phyloP scores from a whole-genome alignment of 768 basidiomycete genomes.

The Xerocomus spinulosus region DNA sequence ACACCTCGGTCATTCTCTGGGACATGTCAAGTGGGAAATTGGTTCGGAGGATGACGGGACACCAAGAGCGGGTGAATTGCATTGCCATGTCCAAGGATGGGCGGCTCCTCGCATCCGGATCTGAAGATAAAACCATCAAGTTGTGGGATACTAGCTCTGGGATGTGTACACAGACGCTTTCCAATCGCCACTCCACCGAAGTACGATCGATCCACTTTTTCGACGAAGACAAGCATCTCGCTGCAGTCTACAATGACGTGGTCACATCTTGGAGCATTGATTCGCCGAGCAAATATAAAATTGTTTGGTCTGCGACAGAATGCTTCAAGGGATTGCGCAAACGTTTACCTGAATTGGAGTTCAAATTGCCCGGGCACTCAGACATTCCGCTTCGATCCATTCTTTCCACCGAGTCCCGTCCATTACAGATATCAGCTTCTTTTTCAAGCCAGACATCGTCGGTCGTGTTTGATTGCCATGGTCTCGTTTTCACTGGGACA shows the following conservation, averaged over 20 bases:
- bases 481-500: not conserved
- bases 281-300: not conserved
- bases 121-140: constrained; percentile 22
- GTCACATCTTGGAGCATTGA: constrained; percentile 9
- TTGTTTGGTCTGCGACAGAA: constrained; percentile 3
- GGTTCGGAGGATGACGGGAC: constrained; percentile 18
- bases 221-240: constrained; percentile 7
- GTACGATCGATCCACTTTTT: constrained; percentile 15
- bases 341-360: constrained; percentile 2
- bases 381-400: too few relatives aligned
- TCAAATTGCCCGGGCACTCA: not conserved
- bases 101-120: constrained; percentile 17
- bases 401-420: too few relatives aligned
- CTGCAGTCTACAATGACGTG: constrained; percentile 6
- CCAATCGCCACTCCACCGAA: constrained; percentile 9
- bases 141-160: constrained; percentile 21
- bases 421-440: not conserved
- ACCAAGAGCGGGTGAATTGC: constrained; percentile 12
- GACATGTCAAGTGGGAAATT: constrained; percentile 12
- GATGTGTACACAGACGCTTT: constrained; percentile 9
- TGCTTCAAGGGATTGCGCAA: not conserved
- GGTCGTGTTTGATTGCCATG: not conserved
- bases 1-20: constrained; percentile 22
- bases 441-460: constrained; percentile 1
- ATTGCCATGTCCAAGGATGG: constrained; percentile 21